Percentiles rank a stretch among this genome's conserved stretches.
Evolutionary conservation across 2,329 filamentous ascomycete genomes (phyloP).

Genomic region (Lasiodiplodia citricola): DNA sequence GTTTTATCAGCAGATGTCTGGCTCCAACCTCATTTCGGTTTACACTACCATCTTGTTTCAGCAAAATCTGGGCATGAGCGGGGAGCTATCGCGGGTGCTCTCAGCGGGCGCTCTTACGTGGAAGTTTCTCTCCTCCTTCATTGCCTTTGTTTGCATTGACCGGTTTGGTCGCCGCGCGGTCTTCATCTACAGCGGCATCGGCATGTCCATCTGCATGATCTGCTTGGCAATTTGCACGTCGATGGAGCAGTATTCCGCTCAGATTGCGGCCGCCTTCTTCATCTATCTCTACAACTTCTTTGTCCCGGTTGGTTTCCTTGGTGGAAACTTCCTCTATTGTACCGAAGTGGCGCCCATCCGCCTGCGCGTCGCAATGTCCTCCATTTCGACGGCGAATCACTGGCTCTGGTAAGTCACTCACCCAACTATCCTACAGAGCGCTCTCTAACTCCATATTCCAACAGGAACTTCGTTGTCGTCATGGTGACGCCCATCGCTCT

Average conservation of each 20-base stretch:
- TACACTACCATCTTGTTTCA: slow-evolving; percentile 45
- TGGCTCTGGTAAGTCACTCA: slow-evolving; percentile 52
- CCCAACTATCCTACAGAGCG: not conserved
- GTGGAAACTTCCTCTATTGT: slow-evolving; percentile 65
- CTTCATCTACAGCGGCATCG: slow-evolving; percentile 58
- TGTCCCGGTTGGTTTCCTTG: slow-evolving; percentile 64
- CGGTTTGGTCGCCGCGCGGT: slow-evolving; percentile 56
- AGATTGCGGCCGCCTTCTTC: slow-evolving; percentile 61
- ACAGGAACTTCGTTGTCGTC: slow-evolving; percentile 49
- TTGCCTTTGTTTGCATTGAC: slow-evolving; percentile 58
- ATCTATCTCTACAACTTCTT: slow-evolving; percentile 67
- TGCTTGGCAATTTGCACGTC: slow-evolving; percentile 59
- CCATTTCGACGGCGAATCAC: slow-evolving; percentile 61
- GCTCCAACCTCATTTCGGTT: slow-evolving; percentile 56
- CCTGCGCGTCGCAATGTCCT: slow-evolving; percentile 60
- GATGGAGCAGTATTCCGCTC: slow-evolving; percentile 53
- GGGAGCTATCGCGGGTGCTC: slow-evolving; percentile 48
- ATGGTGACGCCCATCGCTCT: slow-evolving; percentile 56
- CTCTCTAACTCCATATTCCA: slow-evolving; percentile 6
- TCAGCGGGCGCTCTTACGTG: slow-evolving; percentile 59
- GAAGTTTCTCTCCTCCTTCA: slow-evolving; percentile 61
- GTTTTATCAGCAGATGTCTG: slow-evolving; percentile 59
- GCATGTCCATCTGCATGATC: slow-evolving; percentile 62
- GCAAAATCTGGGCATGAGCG: slow-evolving; percentile 42
- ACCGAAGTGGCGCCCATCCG: slow-evolving; percentile 62